phyloP scores from a whole-genome alignment of 805 yeast species.

The Nakazawaea ernobii region DNA sequence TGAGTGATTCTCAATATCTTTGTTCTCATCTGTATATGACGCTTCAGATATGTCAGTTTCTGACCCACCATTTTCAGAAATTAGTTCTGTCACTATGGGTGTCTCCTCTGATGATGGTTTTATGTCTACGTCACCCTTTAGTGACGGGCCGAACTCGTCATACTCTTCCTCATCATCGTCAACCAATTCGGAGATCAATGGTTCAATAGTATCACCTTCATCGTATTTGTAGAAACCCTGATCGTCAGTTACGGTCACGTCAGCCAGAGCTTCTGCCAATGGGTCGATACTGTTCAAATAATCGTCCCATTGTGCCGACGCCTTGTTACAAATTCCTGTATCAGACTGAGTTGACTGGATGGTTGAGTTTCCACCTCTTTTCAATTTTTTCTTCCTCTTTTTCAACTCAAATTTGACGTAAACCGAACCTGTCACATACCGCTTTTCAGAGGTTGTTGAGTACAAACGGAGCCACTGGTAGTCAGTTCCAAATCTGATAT shows the following conservation, averaged over 20 bases:
- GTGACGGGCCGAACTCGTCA: slow-evolving; percentile 14
- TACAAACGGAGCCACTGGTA: slow-evolving; percentile 18
- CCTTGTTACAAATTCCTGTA: not conserved
- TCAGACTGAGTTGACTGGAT: not conserved
- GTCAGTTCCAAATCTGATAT: slow-evolving; percentile 15
- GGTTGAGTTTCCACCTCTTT: not conserved
- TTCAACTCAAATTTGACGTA: slow-evolving; percentile 17
- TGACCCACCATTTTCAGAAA: slow-evolving; percentile 7
- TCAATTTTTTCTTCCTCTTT: slow-evolving; percentile 2
- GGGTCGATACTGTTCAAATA: slow-evolving; percentile 2
- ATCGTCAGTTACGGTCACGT: slow-evolving; percentile 7
- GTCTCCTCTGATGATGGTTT: not conserved
- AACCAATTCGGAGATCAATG: not conserved
- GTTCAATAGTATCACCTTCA: not conserved
- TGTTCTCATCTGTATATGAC: slow-evolving; percentile 10
- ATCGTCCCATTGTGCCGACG: not conserved
- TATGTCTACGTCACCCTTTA: slow-evolving; percentile 15
- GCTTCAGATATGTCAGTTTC: slow-evolving; percentile 13
- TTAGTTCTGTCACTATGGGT: not conserved
- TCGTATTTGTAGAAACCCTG: slow-evolving; percentile 12
- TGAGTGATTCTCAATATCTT: not conserved
- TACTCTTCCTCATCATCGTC: slow-evolving; percentile 14
- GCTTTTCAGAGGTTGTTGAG: slow-evolving; percentile 19
- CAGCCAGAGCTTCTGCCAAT: not conserved
- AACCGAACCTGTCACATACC: slow-evolving; percentile 23